Evolutionary conservation across 768 basidiomycete species (phyloP).

Genomic region (Pleurotus pulmonarius): DNA sequence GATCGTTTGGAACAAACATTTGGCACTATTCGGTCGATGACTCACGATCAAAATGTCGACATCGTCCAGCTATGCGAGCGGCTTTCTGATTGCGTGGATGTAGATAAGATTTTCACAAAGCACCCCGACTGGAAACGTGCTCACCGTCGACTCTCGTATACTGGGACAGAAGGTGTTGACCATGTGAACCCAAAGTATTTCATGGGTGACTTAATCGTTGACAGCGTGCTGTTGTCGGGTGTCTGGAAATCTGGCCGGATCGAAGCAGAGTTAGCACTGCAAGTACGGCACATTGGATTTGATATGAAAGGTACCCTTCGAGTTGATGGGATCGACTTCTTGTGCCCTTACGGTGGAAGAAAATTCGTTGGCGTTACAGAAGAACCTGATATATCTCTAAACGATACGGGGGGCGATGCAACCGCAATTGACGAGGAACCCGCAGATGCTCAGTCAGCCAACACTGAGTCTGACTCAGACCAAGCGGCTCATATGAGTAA

Average conservation of each 20-base stretch:
- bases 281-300: neutral
- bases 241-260: neutral
- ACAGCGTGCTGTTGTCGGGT: neutral
- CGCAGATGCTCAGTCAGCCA: too few relatives aligned
- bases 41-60: constrained; percentile 17
- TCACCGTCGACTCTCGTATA: neutral
- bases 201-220: neutral
- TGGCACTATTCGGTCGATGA: constrained; percentile 18
- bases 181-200: neutral
- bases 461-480: too few relatives aligned
- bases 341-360: neutral
- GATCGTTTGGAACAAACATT: constrained; percentile 26
- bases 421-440: neutral
- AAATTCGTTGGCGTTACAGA: neutral
- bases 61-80: constrained; percentile 9
- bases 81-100: neutral
- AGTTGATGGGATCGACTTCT: neutral
- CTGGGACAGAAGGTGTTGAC: neutral
- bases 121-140: neutral
- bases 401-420: neutral
- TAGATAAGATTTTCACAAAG: neutral
- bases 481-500: too few relatives aligned
- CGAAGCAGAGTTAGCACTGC: neutral
- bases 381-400: neutral
- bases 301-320: neutral